These are phyloP conservation scores for Pichia exigua DNA, from an alignment of 805 yeast species.

Conservation along the genomic window DNA sequence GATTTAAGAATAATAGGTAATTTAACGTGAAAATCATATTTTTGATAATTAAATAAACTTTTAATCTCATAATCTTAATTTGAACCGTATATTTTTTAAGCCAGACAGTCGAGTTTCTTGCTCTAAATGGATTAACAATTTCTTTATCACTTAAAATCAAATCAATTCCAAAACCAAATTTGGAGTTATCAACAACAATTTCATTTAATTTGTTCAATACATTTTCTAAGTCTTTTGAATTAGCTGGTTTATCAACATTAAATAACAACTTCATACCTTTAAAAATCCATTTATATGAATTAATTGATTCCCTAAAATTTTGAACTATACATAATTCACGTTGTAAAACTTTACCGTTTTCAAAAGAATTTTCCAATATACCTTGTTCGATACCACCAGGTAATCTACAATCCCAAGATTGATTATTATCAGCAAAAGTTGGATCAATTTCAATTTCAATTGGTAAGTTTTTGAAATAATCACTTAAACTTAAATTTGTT, in stretches of 20 bases:
- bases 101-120: conserved; percentile 13
- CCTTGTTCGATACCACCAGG: conserved; percentile 34
- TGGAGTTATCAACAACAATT: conserved; percentile 25
- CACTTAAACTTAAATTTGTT: conserved; percentile 31
- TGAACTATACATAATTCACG: conserved; percentile 40
- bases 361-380: conserved; percentile 28
- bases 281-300: conserved; percentile 36
- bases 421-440: conserved; percentile 26
- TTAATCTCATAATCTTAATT: conserved; percentile 25
- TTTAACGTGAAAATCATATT: conserved; percentile 44
- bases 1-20: conserved; percentile 35
- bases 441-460: conserved; percentile 32
- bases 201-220: conserved; percentile 25
- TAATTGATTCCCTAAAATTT: conserved; percentile 39
- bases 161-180: conserved; percentile 20
- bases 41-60: conserved; percentile 31
- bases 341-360: conserved; percentile 22
- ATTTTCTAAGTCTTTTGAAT: conserved; percentile 25
- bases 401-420: conserved; percentile 31
- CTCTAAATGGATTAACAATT: conserved; percentile 11
- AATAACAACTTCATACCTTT: conserved; percentile 33
- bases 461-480: conserved; percentile 30
- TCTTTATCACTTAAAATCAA: conserved; percentile 16
- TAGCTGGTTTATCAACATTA: conserved; percentile 29
- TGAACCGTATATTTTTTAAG: conserved; percentile 17